phyloP scores from a whole-genome alignment of 768 basidiomycete genomes.

The Tylopilus subfusipes region DNA sequence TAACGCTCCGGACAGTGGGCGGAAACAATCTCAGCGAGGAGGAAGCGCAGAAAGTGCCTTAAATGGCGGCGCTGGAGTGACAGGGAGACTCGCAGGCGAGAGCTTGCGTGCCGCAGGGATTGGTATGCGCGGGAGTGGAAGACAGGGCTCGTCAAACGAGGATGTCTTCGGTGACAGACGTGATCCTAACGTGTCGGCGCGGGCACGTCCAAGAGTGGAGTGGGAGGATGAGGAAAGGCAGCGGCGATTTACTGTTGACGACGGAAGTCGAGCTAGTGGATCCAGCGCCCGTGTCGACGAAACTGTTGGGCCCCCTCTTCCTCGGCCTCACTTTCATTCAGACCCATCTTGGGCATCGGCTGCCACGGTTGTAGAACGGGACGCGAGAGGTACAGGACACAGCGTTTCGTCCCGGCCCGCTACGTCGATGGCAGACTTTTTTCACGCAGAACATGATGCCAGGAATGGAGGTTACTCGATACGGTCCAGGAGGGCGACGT shows the following conservation, averaged over 20 bases:
- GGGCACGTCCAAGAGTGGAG: slow-evolving; percentile 19
- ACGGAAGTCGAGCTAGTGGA: slow-evolving; percentile 24
- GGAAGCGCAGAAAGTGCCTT: slow-evolving; percentile 72
- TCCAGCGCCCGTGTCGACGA: slow-evolving; percentile 22
- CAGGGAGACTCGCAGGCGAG: slow-evolving; percentile 59
- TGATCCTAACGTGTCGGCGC: slow-evolving; percentile 16
- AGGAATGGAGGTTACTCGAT: slow-evolving; percentile 12
- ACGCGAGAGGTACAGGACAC: slow-evolving; percentile 19
- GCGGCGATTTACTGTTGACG: slow-evolving; percentile 13
- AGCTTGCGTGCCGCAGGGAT: slow-evolving; percentile 70
- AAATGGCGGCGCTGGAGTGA: slow-evolving; percentile 38
- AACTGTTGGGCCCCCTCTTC: slow-evolving; percentile 9
- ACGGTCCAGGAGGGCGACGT: slow-evolving; percentile 23
- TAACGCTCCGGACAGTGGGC: slow-evolving; percentile 34
- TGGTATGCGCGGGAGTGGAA: slow-evolving; percentile 34
- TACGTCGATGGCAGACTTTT: slow-evolving; percentile 56
- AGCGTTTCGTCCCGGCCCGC: slow-evolving; percentile 37
- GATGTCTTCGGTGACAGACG: slow-evolving; percentile 35
- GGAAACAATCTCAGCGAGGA: slow-evolving; percentile 53
- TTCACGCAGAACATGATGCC: slow-evolving; percentile 23
- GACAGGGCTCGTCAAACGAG: slow-evolving; percentile 30
- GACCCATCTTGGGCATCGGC: slow-evolving; percentile 23
- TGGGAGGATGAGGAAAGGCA: slow-evolving; percentile 27
- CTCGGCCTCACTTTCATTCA: slow-evolving; percentile 25
- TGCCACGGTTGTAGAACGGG: slow-evolving; percentile 17